phyloP scores from a whole-genome alignment of 208 protist species.

The Leishmania martiniquensis region DNA sequence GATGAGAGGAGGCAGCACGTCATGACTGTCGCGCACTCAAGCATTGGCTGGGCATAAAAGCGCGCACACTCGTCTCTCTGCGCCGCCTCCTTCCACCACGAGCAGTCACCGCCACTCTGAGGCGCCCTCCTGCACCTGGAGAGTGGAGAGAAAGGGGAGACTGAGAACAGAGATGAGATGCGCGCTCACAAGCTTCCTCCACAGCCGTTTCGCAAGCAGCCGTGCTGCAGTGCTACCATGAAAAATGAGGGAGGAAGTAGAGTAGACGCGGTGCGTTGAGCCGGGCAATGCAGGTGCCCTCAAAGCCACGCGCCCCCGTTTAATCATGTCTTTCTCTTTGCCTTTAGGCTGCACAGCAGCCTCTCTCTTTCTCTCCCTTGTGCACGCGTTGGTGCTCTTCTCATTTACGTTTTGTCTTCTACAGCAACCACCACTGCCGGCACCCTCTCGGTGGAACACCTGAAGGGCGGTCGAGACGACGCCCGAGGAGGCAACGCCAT shows the following conservation, averaged over 20 bases:
- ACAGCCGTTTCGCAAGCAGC: not conserved
- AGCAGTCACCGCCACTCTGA: not conserved
- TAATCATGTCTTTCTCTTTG: not conserved
- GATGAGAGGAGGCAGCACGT: not conserved
- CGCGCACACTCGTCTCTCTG: not conserved
- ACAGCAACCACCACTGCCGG: not conserved
- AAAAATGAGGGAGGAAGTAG: not conserved
- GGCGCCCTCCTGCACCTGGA: not conserved
- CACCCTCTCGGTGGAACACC: not conserved
- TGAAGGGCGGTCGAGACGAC: not conserved
- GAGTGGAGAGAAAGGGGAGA: not conserved
- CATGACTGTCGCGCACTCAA: not conserved
- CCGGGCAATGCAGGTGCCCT: not conserved
- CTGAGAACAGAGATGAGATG: not conserved
- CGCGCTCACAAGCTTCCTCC: not conserved
- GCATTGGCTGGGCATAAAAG: not conserved
- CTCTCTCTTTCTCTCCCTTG: not conserved
- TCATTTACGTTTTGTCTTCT: not conserved
- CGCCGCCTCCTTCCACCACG: not conserved
- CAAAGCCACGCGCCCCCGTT: not conserved
- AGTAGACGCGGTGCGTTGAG: not conserved
- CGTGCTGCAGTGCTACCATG: too few species aligned
- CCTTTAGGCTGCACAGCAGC: not conserved
- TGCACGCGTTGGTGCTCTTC: not conserved
- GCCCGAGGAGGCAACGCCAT: not conserved